phyloP scores from a whole-genome alignment of 768 basidiomycete genomes.

The Boletus vinaceobasis region DNA sequence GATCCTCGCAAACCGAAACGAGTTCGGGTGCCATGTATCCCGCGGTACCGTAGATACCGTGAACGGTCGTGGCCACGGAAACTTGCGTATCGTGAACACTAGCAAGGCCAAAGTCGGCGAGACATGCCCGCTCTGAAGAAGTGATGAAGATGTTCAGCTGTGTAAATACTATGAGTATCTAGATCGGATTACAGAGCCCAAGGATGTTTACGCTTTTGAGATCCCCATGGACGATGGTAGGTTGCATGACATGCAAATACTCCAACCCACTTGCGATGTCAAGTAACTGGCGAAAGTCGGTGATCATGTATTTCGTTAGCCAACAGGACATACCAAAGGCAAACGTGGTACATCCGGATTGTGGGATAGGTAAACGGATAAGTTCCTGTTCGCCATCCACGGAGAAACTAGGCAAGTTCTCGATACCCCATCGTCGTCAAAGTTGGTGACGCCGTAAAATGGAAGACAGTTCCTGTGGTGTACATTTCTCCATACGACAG shows the following conservation, averaged over 20 bases:
- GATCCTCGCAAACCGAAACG: constrained; percentile 6
- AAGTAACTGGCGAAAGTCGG: constrained; percentile 29
- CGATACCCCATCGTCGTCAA: constrained; percentile 5
- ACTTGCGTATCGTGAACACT: constrained; percentile 15
- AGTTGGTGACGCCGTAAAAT: constrained; percentile 26
- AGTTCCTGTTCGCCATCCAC: constrained; percentile 29
- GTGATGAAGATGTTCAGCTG: constrained; percentile 31
- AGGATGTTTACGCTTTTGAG: constrained; percentile 37
- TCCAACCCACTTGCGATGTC: constrained; percentile 37
- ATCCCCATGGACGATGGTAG: constrained; percentile 43
- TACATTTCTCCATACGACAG: constrained; percentile 31
- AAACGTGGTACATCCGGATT: constrained; percentile 29
- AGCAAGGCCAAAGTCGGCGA: constrained; percentile 33
- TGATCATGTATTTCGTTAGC: neutral
- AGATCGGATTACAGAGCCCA: neutral
- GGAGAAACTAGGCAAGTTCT: constrained; percentile 23
- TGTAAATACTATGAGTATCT: neutral
- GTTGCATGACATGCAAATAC: constrained; percentile 37
- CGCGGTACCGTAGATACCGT: constrained; percentile 19
- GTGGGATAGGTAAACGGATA: constrained; percentile 27
- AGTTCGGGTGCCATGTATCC: constrained; percentile 32
- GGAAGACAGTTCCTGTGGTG: constrained; percentile 29
- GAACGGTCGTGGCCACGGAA: constrained; percentile 11
- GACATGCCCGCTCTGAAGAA: constrained; percentile 24
- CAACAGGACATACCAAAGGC: constrained; percentile 28